Percentiles rank a stretch among this genome's conserved stretches.
phyloP scores from a whole-genome alignment of 768 basidiomycete species.

The Russula sp. region DNA sequence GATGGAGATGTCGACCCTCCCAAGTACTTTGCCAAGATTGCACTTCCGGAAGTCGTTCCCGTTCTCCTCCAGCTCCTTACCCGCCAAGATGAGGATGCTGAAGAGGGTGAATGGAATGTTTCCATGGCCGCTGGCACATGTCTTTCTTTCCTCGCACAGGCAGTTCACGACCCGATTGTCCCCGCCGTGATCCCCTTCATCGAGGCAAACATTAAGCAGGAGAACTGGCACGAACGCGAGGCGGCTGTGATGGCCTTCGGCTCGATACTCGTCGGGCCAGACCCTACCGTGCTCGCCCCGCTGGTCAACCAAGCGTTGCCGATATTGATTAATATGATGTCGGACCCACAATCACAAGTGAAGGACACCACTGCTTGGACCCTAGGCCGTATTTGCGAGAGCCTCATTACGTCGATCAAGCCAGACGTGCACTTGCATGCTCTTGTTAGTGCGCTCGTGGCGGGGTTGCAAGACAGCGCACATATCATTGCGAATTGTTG shows the following conservation, averaged over 20 bases:
- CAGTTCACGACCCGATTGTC: constrained; percentile 88
- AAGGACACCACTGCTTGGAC: constrained; percentile 99
- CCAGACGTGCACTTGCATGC: constrained; percentile 84
- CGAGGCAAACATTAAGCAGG: constrained; percentile 87
- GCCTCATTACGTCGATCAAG: constrained; percentile 81
- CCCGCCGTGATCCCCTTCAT: constrained; percentile 96
- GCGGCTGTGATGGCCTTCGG: constrained; percentile 99
- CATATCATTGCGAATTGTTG: constrained; percentile 92
- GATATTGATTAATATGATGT: constrained; percentile 94
- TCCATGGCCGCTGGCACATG: constrained; percentile 97
- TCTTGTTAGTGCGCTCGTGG: constrained; percentile 78
- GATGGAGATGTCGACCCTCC: constrained; percentile 85
- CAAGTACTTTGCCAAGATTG: constrained; percentile 90
- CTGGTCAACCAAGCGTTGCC: constrained; percentile 93
- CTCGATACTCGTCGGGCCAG: constrained; percentile 95
- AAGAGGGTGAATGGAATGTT: constrained; percentile 98
- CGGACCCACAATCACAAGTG: constrained; percentile 77
- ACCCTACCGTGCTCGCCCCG: constrained; percentile 80
- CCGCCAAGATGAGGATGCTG: constrained; percentile 93
- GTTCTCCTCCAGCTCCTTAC: constrained; percentile 86
- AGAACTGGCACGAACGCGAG: constrained; percentile 94
- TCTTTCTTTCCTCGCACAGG: constrained; percentile 81
- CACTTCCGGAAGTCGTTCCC: constrained; percentile 91
- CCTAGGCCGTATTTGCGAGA: constrained; percentile 89
- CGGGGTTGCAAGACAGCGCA: constrained; percentile 74